A percentile compares a stretch with the other conserved stretches of the same genome.
phyloP scores from a whole-genome alignment of 805 yeast genomes.

The Candida succiphila region DNA sequence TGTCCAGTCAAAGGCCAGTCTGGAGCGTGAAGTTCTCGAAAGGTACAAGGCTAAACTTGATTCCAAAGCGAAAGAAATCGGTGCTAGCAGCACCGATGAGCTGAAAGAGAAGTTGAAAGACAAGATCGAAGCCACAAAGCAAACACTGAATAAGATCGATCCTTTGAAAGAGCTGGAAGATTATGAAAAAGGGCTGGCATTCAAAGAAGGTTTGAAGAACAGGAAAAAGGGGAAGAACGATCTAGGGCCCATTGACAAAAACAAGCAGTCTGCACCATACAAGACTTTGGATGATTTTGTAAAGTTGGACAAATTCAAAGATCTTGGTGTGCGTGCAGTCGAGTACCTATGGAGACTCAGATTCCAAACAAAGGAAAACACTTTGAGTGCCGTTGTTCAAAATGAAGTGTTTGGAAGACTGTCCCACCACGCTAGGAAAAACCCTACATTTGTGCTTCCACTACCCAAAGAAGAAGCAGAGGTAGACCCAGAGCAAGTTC shows the following conservation, averaged over 20 bases:
- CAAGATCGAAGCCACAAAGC: constrained; percentile 44
- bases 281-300: constrained; percentile 66
- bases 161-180: constrained; percentile 63
- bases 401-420: constrained; percentile 51
- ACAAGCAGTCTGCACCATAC: constrained; percentile 35
- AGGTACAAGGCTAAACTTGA: constrained; percentile 32
- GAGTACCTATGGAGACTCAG: constrained; percentile 87
- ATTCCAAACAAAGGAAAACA: constrained; percentile 49
- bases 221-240: constrained; percentile 17
- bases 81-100: constrained; percentile 42
- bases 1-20: constrained; percentile 16
- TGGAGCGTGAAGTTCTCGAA: constrained; percentile 22
- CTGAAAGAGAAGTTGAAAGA: constrained; percentile 54
- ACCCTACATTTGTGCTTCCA: constrained; percentile 86
- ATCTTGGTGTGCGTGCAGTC: constrained; percentile 50
- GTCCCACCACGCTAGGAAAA: constrained; percentile 52
- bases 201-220: constrained; percentile 7
- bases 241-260: constrained; percentile 26
- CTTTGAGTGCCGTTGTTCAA: constrained; percentile 58
- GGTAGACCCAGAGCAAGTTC: constrained; percentile 14
- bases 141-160: constrained; percentile 51
- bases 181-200: constrained; percentile 17
- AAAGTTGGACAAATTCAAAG: constrained; percentile 53
- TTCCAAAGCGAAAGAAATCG: constrained; percentile 28
- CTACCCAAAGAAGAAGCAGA: constrained; percentile 54